Conservation (phyloP, 2,329 filamentous ascomycete species). For the Ceratocystis cubensis region DNA sequence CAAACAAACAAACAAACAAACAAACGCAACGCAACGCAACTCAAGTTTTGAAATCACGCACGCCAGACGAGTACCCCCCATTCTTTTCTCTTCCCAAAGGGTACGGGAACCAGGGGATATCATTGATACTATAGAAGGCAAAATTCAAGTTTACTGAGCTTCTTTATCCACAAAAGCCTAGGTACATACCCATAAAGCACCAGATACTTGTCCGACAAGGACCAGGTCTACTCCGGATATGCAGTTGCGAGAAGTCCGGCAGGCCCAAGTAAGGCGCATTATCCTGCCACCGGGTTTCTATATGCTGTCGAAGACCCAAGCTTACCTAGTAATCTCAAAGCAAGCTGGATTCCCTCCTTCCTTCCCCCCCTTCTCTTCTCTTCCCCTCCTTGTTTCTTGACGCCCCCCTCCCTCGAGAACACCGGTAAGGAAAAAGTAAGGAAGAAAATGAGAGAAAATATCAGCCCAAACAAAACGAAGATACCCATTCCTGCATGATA, state of each 20-base stretch:
- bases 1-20: background rate
- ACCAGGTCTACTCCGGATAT: slow-evolving; percentile 6
- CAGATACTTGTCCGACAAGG: background rate
- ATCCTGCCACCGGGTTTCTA: background rate
- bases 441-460: background rate
- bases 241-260: background rate
- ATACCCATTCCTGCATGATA: slow-evolving; percentile 1
- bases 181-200: too few species aligned
- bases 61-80: too few species aligned
- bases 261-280: background rate
- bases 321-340: background rate
- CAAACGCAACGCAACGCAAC: background rate
- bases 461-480: background rate
- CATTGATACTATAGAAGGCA: background rate
- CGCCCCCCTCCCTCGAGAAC: background rate
- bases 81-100: too few species aligned
- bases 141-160: background rate
- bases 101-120: background rate
- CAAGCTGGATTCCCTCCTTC: background rate
- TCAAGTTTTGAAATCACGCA: too few species aligned
- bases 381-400: too few species aligned
- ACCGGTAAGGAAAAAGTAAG: background rate
- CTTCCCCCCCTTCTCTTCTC: background rate
- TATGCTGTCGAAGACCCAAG: background rate
- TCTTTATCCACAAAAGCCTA: too few species aligned